Base-by-base conservation (phyloP, 2,329 filamentous ascomycete species). In the Colletotrichum simmondsii region DNA sequence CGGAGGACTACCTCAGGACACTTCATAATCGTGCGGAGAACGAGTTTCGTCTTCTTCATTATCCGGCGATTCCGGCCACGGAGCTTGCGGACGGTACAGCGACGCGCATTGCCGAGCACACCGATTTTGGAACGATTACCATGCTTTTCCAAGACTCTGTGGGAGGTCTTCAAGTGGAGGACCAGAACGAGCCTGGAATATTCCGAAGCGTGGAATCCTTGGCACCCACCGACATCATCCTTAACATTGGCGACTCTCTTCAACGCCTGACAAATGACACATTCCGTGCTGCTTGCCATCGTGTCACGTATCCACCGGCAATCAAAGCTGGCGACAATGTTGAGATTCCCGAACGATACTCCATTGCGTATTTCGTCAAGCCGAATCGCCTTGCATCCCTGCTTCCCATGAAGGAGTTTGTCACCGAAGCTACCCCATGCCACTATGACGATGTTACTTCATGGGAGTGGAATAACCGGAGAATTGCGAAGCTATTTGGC, bases 241-340 rank as follows among this genome's bases (percentile, higher is more conserved):
- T 86, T 62, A 85, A 84, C 75, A 81, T 84, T 16, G 79, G 81
- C 5, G 83, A 86, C 62, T 83, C 78, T 0, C 71, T 86, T 2
- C 79, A 85, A 75, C 79, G 83, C 0, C 76, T 80, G 76, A 83
- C 83, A 1, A 84, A 84, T 35, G 78, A 80, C 16, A 76, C 69
- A 0, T 75, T 85, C 62, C 76, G 71, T n/a, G 78, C 81, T 0
- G 80, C 79, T 0, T 75, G 80, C 8, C 83, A 85, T 64, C 79
- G 77, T 3, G 82, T 85, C 1, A 79, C 75, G 2, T 69, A 77
- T 3, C 81, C 81, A 6, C 76, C 74, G 10, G 62, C 70, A 0
- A 65, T 79, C 32, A 77, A 77, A n/a, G 62, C 69, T 16, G 26
- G 68, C 70, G 76, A 75, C 7, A 74, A 77, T 22, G 66, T 71